These are phyloP conservation scores for Penicillium sp. DNA, from an alignment of 2,329 filamentous ascomycete genomes.

Conservation along the genomic window DNA sequence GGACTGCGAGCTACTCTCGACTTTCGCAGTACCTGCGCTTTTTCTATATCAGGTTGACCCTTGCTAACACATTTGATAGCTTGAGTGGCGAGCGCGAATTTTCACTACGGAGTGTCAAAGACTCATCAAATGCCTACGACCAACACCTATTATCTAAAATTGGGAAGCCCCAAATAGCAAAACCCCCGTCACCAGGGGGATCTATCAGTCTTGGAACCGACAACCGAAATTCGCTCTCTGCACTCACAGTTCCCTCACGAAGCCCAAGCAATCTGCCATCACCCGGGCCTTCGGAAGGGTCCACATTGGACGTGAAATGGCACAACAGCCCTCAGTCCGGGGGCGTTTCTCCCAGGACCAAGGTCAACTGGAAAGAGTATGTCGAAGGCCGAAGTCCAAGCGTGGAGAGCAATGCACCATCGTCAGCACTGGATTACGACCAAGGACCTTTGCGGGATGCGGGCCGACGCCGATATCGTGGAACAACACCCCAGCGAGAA, in stretches of 20 bases:
- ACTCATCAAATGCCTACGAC: conserved; percentile 63
- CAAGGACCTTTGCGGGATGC: conserved; percentile 36
- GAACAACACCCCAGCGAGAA: conserved; percentile 50
- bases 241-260: conserved; percentile 37
- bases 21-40: background rate
- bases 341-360: conserved; percentile 43
- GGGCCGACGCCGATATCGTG: conserved; percentile 49
- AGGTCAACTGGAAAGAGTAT: conserved; percentile 44
- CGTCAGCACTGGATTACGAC: conserved; percentile 44
- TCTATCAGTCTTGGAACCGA: conserved; percentile 37
- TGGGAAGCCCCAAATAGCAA: conserved; percentile 61
- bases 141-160: conserved; percentile 63
- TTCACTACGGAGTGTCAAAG: conserved; percentile 57
- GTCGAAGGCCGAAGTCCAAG: conserved; percentile 46
- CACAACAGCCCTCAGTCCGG: conserved; percentile 43
- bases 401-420: conserved; percentile 43
- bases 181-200: conserved; percentile 55
- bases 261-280: conserved; percentile 34
- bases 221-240: conserved; percentile 30
- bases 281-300: conserved; percentile 32
- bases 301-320: conserved; percentile 40
- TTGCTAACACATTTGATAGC: conserved; percentile 37
- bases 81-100: conserved; percentile 61
- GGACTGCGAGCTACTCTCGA: background rate
- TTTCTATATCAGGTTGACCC: background rate